Evolutionary conservation across 805 yeast genomes (phyloP), one percentile per base, ranked within the genome.

Genomic region (Wickerhamomyces subpelliculosus): DNA sequence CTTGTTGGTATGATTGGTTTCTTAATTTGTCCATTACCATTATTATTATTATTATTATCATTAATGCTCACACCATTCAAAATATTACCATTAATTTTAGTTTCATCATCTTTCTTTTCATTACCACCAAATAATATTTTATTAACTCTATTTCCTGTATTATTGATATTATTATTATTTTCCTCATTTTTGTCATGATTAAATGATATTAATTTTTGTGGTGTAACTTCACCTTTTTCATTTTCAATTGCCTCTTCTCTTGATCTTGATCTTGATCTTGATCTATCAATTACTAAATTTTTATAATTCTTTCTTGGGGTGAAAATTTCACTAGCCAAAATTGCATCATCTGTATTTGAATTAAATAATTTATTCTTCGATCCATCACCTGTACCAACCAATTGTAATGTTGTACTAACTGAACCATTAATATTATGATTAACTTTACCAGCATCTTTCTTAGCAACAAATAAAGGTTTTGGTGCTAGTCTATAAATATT

Each of bases 241-340:
- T 36, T 33, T 10, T 36, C 21, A 20, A 7, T 26, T 5, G n/a
- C 9, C 12, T 10, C 25, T 20, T 20, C 22, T 25, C 17, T 20
- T 17, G 18, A 21, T 13, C 13, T 30, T 3, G 36, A 21, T 35
- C 27, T 39, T 8, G 36, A 21, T 35, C 27, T 39, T 19, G 40
- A 39, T 40, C 70, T 70, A 32, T 75, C 78, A 42, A 80, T 70
- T 4, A 77, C 67, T 39, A 82, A 61, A 43, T 71, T 68, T 35
- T 73, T 73, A 44, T 74, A 67, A 41, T 70, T 72, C 30, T 66
- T 62, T 36, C 76, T 70, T 25, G 86, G 86, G 4, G 80, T 73
- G 55, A 84, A 84, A 5, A 84, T 75, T 30, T 76, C 82, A n/a
- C 86, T 75, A 3, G 81, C 66, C 42, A 83, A 58, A 43, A 85